Evolutionary conservation across 306 rosid genomes (phyloP).

Genomic region (Vigna mungo): DNA sequence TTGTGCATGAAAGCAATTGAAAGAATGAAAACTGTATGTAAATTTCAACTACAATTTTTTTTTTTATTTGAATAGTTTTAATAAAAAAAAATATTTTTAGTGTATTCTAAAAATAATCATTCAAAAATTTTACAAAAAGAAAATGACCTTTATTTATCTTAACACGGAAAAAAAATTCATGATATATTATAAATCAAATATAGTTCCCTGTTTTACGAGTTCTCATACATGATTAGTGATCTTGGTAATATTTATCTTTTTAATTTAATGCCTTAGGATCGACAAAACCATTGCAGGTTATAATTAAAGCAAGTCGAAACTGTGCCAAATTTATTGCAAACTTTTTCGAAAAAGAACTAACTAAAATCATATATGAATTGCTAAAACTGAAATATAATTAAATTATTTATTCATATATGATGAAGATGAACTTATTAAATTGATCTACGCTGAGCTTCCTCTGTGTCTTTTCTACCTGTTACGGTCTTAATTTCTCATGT

Average conservation of each 20-base stretch:
- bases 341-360: background rate
- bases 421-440: constrained; percentile 31
- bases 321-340: constrained; percentile 4
- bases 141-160: no score
- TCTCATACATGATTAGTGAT: background rate
- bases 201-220: background rate
- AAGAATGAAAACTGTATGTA: background rate
- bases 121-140: no score
- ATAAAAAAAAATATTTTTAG: no score
- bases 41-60: no score
- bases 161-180: no score
- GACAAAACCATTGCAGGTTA: background rate
- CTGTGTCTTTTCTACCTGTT: background rate
- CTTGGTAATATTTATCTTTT: background rate
- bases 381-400: constrained; percentile 28
- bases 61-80: no score
- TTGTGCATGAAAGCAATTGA: background rate
- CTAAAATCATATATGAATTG: constrained; percentile 20
- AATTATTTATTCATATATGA: constrained; percentile 30
- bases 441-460: constrained; percentile 37
- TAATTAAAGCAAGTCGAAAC: background rate
- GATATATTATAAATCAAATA: no score
- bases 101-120: no score
- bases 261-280: background rate
- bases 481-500: constrained; percentile 32